Conservation (phyloP, 352 stramenopile species). For the Phytophthora quininea region DNA sequence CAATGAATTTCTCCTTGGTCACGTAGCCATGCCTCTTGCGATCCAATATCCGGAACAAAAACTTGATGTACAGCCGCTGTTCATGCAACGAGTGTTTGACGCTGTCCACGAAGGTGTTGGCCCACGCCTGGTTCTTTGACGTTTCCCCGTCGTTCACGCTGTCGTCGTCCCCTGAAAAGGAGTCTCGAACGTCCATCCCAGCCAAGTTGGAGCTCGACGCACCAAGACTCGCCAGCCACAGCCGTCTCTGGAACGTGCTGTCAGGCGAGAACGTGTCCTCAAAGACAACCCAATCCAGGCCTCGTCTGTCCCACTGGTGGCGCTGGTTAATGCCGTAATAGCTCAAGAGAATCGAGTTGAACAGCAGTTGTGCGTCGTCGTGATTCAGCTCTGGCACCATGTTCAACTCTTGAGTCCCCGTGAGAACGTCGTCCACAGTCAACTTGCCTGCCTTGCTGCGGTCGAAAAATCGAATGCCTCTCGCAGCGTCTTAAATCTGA, state of each 20-base stretch:
- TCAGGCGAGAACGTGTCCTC: constrained; percentile 80
- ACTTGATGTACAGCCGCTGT: constrained; percentile 82
- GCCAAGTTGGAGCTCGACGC: constrained; percentile 59
- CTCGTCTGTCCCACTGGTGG: constrained; percentile 44
- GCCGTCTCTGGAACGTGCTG: constrained; percentile 61
- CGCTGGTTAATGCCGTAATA: constrained; percentile 65
- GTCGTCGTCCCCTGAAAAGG: constrained; percentile 37
- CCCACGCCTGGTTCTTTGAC: constrained; percentile 58
- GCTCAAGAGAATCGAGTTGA: constrained; percentile 66
- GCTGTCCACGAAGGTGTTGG: constrained; percentile 68
- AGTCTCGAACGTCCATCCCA: constrained; percentile 29
- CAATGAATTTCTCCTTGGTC: constrained; percentile 72
- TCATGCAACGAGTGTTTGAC: constrained; percentile 80
- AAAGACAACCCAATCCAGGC: constrained; percentile 75
- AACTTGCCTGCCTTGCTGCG: constrained; percentile 43
- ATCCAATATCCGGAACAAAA: constrained; percentile 80
- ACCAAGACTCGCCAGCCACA: constrained; percentile 67
- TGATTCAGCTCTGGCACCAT: constrained; percentile 57
- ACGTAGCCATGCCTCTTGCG: constrained; percentile 69
- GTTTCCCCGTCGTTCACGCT: constrained; percentile 32
- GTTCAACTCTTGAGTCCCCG: constrained; percentile 53
- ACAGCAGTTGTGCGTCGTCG: constrained; percentile 55
- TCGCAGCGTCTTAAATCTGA: constrained; percentile 52
- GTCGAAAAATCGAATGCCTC: constrained; percentile 72
- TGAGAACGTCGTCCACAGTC: constrained; percentile 52